phyloP scores from a whole-genome alignment of 1,284 basidiomycete species.

The Marasmius oreades region DNA sequence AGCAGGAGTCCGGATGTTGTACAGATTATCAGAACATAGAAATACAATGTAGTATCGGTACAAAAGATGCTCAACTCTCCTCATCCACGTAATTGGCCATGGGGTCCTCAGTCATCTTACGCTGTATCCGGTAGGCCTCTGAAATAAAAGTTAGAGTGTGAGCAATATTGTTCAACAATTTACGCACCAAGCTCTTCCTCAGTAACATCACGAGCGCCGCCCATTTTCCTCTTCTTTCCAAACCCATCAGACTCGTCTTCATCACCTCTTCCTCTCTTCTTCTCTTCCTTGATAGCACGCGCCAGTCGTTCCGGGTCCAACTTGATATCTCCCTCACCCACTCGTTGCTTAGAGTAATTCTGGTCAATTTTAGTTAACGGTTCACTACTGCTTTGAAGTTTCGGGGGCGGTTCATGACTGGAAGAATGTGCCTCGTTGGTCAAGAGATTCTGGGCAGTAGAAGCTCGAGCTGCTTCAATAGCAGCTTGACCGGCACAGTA shows the following conservation, averaged over 20 bases:
- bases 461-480: conserved; percentile 73
- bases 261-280: conserved; percentile 65
- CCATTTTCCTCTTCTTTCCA: conserved; percentile 58
- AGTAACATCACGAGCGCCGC: conserved; percentile 69
- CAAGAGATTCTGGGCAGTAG: conserved; percentile 68
- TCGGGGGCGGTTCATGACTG: conserved; percentile 23
- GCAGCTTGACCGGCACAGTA: conserved; percentile 93
- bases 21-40: neutral
- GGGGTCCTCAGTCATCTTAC: conserved; percentile 74
- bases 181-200: conserved; percentile 88
- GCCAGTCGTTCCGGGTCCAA: conserved; percentile 68
- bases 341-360: conserved; percentile 62
- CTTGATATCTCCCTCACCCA: conserved; percentile 73
- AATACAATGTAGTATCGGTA: conserved; percentile 3
- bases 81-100: conserved; percentile 83
- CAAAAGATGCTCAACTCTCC: conserved; percentile 27
- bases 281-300: conserved; percentile 57
- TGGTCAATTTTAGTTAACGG: conserved; percentile 47
- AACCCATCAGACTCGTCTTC: conserved; percentile 56
- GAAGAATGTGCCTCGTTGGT: conserved; percentile 27
- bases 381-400: conserved; percentile 20
- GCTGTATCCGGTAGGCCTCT: conserved; percentile 84
- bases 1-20: neutral
- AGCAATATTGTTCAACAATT: conserved; percentile 5
- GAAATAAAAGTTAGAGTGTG: conserved; percentile 18